Percentiles rank a stretch among this genome's conserved stretches.
phyloP scores from a whole-genome alignment of 2,329 filamentous ascomycete genomes.

The Pestalotiopsis fici region DNA sequence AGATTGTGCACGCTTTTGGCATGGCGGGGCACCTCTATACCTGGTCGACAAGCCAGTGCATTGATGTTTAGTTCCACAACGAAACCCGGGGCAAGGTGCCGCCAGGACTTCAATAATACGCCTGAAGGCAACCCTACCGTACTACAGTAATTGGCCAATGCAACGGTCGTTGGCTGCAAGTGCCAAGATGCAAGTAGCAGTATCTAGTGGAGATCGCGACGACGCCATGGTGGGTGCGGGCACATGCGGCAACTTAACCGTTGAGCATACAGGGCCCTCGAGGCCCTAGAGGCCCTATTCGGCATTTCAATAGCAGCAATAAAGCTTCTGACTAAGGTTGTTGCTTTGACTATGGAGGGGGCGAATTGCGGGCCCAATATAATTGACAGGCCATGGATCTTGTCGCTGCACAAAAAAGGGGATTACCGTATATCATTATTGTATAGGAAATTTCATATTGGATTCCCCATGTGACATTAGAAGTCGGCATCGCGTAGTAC shows the following conservation, averaged over 20 bases:
- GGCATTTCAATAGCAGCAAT: background rate
- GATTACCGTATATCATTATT: background rate
- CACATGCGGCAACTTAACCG: background rate
- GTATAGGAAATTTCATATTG: background rate
- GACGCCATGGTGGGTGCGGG: background rate
- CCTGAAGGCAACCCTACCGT: background rate
- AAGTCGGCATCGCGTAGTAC: background rate
- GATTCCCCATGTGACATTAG: background rate
- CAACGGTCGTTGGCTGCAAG: background rate
- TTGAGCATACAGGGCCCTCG: background rate
- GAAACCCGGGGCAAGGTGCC: background rate
- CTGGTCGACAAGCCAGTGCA: background rate
- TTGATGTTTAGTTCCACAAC: background rate
- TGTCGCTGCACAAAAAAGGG: background rate
- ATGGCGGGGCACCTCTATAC: background rate
- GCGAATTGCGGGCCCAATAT: background rate
- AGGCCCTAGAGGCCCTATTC: too few relatives aligned
- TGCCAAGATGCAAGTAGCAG: background rate
- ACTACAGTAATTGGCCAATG: background rate
- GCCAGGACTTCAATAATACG: background rate
- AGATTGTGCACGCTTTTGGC: background rate
- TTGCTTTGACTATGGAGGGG: background rate
- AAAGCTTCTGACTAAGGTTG: background rate
- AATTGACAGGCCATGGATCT: background rate
- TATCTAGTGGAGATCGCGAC: background rate